Base-by-base conservation (phyloP, 2,329 filamentous ascomycete genomes). In the Xylaria multiplex region DNA sequence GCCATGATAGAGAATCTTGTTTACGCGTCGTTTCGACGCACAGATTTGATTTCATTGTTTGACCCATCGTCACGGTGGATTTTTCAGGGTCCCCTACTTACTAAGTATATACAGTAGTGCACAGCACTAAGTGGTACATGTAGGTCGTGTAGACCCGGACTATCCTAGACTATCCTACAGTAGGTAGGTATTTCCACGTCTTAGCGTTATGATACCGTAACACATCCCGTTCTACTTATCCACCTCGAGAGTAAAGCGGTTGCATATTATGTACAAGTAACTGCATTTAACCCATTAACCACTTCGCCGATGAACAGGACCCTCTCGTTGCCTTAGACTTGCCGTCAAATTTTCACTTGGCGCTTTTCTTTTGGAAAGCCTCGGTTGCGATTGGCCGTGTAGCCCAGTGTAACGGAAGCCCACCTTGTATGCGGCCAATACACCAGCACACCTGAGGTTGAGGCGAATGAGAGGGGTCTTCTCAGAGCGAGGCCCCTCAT, bases 71-170 rank as follows among this genome's bases (percentile, higher is more conserved):
- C 19, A 40, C 24, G 48, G 61, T 19, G 64, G 59, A 55, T 24
- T 55, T 66, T 59, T 55, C 54, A 66, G 59, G 64, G 54, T 59
- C 59, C 46, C 37, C 11, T 11, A 40, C 37, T 40, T 40, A 40
- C 37, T 40, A 13, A 40, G 37, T 40, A 40, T 40, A 40, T 40
- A 35, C 32, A 35, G 32, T 35, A 40, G 37, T 40, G 13, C 37
- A 40, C 37, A 14, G 14, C 11, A 13, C 37, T 40, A 40, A 40
- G 37, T 27, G 6, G 35, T 40, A 40, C 37, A 40, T 14, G 37
- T 14, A 40, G 37, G 32, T 35, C 27, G 27, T 27, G 27, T 27
- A 27, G 27, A 5, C 27, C 32, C 9, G 8, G 32, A 35, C 7
- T 35, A 35, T 27, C 27, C 27, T 37, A 8, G 42, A 45, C 42